Conservation (phyloP, 768 basidiomycete species). For the Suillus discolor region DNA sequence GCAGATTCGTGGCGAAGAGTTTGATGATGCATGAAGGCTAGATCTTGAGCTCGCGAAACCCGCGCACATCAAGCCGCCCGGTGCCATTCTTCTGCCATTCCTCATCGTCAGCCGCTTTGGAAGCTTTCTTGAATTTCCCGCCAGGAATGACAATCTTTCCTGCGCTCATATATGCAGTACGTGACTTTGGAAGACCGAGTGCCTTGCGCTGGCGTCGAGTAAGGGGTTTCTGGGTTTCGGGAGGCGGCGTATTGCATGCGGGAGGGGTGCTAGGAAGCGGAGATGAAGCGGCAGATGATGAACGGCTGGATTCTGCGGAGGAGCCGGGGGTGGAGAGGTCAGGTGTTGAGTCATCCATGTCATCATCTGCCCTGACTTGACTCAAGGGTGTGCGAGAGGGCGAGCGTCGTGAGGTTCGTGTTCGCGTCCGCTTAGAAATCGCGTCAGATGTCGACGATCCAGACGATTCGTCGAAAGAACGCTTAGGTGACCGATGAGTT, state of each 20-base stretch:
- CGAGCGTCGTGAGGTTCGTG: constrained; percentile 31
- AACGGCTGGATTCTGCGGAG: constrained; percentile 31
- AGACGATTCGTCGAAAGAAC: constrained; percentile 60
- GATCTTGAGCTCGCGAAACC: constrained; percentile 79
- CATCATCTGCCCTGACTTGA: constrained; percentile 29
- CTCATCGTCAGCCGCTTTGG: constrained; percentile 35
- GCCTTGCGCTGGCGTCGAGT: constrained; percentile 71
- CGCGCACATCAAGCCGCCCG: constrained; percentile 74
- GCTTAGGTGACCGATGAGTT: constrained; percentile 54
- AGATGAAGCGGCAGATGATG: constrained; percentile 35
- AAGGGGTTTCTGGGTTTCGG: constrained; percentile 43
- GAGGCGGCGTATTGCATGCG: constrained; percentile 24
- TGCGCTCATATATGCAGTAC: constrained; percentile 40
- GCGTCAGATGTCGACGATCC: constrained; percentile 41
- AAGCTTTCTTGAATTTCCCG: constrained; percentile 45
- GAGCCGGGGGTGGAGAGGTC: constrained; percentile 43
- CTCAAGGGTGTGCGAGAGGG: constrained; percentile 16
- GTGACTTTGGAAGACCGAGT: constrained; percentile 65
- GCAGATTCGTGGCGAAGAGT: constrained; percentile 11
- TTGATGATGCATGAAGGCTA: constrained; percentile 24
- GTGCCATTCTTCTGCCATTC: constrained; percentile 72
- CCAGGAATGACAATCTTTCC: constrained; percentile 69
- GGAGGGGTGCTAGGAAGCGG: constrained; percentile 39
- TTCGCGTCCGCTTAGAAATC: constrained; percentile 39
- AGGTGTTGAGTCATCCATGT: constrained; percentile 39